Base-by-base conservation (phyloP, 768 basidiomycete genomes). In the Grammothele lineata region DNA sequence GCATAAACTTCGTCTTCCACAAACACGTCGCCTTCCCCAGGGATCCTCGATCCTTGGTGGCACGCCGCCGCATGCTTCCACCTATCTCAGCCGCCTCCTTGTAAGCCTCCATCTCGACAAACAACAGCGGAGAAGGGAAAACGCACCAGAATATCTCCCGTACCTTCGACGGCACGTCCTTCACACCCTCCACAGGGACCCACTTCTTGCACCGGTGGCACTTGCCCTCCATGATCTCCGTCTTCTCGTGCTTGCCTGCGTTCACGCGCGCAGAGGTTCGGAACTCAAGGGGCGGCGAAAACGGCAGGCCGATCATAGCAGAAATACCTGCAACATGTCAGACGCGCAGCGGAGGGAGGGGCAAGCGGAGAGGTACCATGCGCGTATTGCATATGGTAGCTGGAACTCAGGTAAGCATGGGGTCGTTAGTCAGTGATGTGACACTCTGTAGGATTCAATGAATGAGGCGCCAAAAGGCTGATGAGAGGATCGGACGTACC, bases 51-150 rank as follows among this genome's bases (percentile, higher is more conserved):
- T 15, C 76, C 74, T 43, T 77, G 76, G 58, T 92, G 89, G 56
- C 89, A 92, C 15, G 75, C 55, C 1, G 85, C 85, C 23, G 88
- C 89, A 57, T 92, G 89, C 64, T 92, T 88, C 85, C 84, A 88
- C 85, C 83, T 84, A 21, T n/a, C n/a, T n/a, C n/a, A n/a, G n/a
- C n/a, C n/a, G n/a, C n/a, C 2, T 6, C 23, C n/a, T 12, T 4
- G 8, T 35, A 7, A 43, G 15, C 19, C 2, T 36, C 9, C n/a
- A n/a, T n/a, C n/a, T n/a, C n/a, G n/a, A n/a, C 38, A 12, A 10
- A 34, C 3, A 15, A 15, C 30, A 33, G 12, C 19, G 12, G 8
- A 23, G 17, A 39, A 18, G 2, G 15, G 14, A 30, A 11, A 8
- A 45, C 55, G 10, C 43, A 88, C 87, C 88, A 90, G 57, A 81